Conservation (phyloP, 2,329 filamentous ascomycete species). For the Amauroascus verrucosus region DNA sequence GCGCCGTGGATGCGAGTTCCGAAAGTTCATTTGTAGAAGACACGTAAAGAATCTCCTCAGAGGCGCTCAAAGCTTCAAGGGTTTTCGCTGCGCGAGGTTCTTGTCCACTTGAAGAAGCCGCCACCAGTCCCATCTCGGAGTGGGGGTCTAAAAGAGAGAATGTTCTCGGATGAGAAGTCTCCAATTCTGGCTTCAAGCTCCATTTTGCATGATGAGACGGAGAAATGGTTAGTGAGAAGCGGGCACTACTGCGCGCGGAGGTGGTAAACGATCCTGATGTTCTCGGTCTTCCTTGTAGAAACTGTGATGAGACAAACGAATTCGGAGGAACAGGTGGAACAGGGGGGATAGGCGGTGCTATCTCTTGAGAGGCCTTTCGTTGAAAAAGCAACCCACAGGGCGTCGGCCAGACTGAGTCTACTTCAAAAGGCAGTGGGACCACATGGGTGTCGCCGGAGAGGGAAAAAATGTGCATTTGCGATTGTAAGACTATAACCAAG, state of each 20-base stretch:
- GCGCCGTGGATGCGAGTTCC: slow-evolving; percentile 12
- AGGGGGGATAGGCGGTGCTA: slow-evolving; percentile 25
- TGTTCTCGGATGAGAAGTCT: slow-evolving; percentile 49
- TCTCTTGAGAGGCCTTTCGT: slow-evolving; percentile 51
- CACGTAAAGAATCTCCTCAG: slow-evolving; percentile 76
- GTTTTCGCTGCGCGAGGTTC: slow-evolving; percentile 24
- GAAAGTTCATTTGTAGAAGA: slow-evolving; percentile 51
- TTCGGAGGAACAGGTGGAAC: slow-evolving; percentile 58
- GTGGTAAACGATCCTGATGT: slow-evolving; percentile 28
- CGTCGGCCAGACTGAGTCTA: slow-evolving; percentile 74
- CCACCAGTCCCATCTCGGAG: slow-evolving; percentile 73
- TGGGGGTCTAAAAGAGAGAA: slow-evolving; percentile 80
- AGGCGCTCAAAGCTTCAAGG: slow-evolving; percentile 56
- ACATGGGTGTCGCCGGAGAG: slow-evolving; percentile 79
- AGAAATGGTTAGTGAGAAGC: slow-evolving; percentile 40
- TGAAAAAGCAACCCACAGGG: slow-evolving; percentile 79
- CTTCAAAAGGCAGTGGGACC: slow-evolving; percentile 87
- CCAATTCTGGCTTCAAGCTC: slow-evolving; percentile 48
- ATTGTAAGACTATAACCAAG: slow-evolving; percentile 81
- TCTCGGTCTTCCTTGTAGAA: slow-evolving; percentile 30
- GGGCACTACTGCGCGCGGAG: slow-evolving; percentile 31
- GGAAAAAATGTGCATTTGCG: slow-evolving; percentile 88
- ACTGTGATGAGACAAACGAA: slow-evolving; percentile 67
- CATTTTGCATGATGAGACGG: slow-evolving; percentile 47
- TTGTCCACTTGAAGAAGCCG: slow-evolving; percentile 40